Evolutionary conservation across 1,284 basidiomycete genomes (phyloP).

Genomic region (Tylopilus orsonianus): DNA sequence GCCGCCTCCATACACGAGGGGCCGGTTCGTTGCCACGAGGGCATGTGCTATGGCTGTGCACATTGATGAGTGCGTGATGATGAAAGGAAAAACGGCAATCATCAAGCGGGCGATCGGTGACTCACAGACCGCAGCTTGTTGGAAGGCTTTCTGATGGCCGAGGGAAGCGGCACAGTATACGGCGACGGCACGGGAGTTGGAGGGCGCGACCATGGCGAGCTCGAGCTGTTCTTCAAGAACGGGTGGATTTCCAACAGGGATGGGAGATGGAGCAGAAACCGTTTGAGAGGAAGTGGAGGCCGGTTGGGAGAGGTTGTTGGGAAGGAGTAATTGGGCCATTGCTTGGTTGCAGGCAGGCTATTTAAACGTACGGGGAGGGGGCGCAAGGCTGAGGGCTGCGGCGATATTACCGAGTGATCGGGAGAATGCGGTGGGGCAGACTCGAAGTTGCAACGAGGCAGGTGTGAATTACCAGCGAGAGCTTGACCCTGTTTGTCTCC

Average conservation of each 20-base stretch:
- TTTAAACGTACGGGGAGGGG: conserved; percentile 26
- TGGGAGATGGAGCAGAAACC: not conserved
- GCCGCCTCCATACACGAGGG: conserved; percentile 88
- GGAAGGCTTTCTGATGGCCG: conserved; percentile 62
- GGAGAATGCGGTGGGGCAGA: conserved; percentile 11
- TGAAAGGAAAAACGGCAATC: not conserved
- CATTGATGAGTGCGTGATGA: conserved; percentile 1
- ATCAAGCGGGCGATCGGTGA: conserved; percentile 17
- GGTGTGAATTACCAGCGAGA: not conserved
- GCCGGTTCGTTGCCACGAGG: conserved; percentile 60
- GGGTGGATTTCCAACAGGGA: not conserved
- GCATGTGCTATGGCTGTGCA: conserved; percentile 69
- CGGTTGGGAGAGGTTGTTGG: conserved; percentile 5
- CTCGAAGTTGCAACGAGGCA: conserved; percentile 28
- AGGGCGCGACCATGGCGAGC: conserved; percentile 32
- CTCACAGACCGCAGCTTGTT: conserved; percentile 70
- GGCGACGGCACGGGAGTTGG: conserved; percentile 50
- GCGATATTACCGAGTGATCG: conserved; percentile 5
- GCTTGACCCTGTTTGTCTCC: not conserved
- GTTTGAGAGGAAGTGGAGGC: conserved; percentile 1
- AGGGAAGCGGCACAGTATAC: conserved; percentile 80
- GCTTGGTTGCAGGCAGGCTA: conserved; percentile 10
- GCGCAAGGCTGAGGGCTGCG: conserved; percentile 16
- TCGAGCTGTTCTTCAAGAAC: conserved; percentile 15
- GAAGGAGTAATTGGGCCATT: conserved; percentile 15